phyloP scores from a whole-genome alignment of 1,284 basidiomycete species.

The Pseudozyma sp. region DNA sequence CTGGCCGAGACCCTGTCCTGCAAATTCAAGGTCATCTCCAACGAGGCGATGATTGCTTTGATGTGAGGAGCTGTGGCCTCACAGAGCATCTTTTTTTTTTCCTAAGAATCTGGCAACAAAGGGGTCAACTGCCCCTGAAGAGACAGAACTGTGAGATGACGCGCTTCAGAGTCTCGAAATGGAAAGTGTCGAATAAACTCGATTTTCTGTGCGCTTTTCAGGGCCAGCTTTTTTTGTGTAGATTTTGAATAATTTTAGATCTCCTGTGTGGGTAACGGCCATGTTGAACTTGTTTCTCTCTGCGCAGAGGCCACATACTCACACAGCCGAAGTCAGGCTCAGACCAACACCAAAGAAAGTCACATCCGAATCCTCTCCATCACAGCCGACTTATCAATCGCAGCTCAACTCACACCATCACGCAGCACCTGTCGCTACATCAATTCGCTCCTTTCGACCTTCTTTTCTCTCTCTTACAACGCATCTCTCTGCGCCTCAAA shows the following conservation, averaged over 20 bases:
- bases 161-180: not conserved
- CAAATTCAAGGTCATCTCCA: too few species aligned
- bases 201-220: not conserved
- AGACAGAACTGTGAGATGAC: not conserved
- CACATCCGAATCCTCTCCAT: not conserved
- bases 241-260: not conserved
- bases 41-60: too few species aligned
- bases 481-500: not conserved
- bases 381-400: not conserved
- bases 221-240: constrained; percentile 6
- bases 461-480: not conserved
- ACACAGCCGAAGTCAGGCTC: not conserved
- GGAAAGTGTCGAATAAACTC: too few species aligned
- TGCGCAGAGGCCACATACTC: constrained; percentile 13
- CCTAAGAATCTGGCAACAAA: too few species aligned
- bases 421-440: not conserved
- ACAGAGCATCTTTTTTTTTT: too few species aligned
- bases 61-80: too few species aligned
- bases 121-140: not conserved
- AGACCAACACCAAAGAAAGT: constrained; percentile 7
- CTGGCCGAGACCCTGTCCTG: too few species aligned
- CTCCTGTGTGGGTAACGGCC: not conserved
- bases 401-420: constrained; percentile 2
- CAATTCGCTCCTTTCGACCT: not conserved
- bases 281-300: constrained; percentile 33